Percentiles rank a stretch among this genome's conserved stretches.
These are phyloP conservation scores for Aspergillus sp. DNA, from an alignment of 2,329 filamentous ascomycete genomes.

Conservation along the genomic window DNA sequence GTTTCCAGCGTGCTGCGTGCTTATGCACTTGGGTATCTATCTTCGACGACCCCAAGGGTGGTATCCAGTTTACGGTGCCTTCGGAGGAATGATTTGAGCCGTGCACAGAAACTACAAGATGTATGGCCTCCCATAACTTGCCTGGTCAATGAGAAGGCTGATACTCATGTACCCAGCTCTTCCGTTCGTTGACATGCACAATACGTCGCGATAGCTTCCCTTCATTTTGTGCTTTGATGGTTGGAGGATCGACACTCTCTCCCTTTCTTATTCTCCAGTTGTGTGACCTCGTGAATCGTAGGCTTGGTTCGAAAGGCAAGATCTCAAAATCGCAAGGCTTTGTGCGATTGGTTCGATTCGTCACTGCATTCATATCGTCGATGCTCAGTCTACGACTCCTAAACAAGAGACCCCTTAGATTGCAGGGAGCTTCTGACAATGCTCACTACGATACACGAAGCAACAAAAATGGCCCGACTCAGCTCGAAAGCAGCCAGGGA, in stretches of 20 bases:
- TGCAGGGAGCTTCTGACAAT: constrained; percentile 7
- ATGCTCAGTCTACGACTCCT: constrained; percentile 43
- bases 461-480: constrained; percentile 3
- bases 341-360: constrained; percentile 30
- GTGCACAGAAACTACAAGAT: constrained; percentile 26
- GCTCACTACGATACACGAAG: constrained; percentile 3
- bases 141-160: no score
- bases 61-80: constrained; percentile 31
- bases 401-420: constrained; percentile 30
- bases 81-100: constrained; percentile 23
- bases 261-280: constrained; percentile 23
- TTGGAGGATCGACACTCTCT: constrained; percentile 45
- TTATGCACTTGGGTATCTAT: constrained; percentile 43
- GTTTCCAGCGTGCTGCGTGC: constrained; percentile 35
- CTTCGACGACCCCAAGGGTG: constrained; percentile 39
- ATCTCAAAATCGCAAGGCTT: constrained; percentile 10
- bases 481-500: constrained; percentile 4
- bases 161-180: constrained; percentile 24
- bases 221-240: constrained; percentile 44
- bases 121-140: constrained; percentile 19
- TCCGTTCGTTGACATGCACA: constrained; percentile 30
- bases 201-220: constrained; percentile 43
- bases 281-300: constrained; percentile 17
- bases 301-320: constrained; percentile 10
- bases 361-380: constrained; percentile 42